Evolutionary conservation across 352 stramenopile species (phyloP), one percentile per base, ranked within the genome.

Genomic region (Phytophthora rubi): DNA sequence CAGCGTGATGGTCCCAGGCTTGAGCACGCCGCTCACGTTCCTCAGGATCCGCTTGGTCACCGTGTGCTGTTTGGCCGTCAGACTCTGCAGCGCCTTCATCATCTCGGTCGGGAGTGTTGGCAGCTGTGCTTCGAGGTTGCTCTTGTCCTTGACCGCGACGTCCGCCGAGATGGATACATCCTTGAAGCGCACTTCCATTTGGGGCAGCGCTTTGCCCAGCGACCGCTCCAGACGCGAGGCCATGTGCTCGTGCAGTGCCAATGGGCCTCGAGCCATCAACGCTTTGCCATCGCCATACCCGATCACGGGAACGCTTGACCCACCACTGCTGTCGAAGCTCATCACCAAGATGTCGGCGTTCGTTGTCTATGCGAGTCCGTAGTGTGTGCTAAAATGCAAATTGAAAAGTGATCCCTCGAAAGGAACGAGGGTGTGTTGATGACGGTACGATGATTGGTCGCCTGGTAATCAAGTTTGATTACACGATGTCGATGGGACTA

Each of bases 201-300:
- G 70, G 23, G 75, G 71, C 49, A 82, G 72, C 10, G 48, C 56
- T 26, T 70, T 58, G 26, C 71, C 64, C 47, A 82, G 53, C 16
- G 75, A 59, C 26, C n/a, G 18, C 28, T 67, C 75, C 28, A 65
- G 42, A 9, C 60, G 49, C 9, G 60, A 55, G 12, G 60, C 60
- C 16, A 67, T 28, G 15, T 60, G 60, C 4, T 60, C 60, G 28
- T 67, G 51, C 15, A 66, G 26, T 8, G 35, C 59, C 16, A 45
- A 47, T 47, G 48, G 59, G 7, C 49, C 59, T 59, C 21, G 35
- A 53, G 59, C 49, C 35, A 66, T 66, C 35, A 59, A 32, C 35
- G 48, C 42, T 37, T 66, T 66, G 23, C 49, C 49, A 21, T 59
- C 16, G 48, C 47, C 21, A 15, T 66, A 66, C n/a, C 37, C 59